Base-by-base conservation (phyloP, 768 basidiomycete genomes). In the Leccinum variicolor region DNA sequence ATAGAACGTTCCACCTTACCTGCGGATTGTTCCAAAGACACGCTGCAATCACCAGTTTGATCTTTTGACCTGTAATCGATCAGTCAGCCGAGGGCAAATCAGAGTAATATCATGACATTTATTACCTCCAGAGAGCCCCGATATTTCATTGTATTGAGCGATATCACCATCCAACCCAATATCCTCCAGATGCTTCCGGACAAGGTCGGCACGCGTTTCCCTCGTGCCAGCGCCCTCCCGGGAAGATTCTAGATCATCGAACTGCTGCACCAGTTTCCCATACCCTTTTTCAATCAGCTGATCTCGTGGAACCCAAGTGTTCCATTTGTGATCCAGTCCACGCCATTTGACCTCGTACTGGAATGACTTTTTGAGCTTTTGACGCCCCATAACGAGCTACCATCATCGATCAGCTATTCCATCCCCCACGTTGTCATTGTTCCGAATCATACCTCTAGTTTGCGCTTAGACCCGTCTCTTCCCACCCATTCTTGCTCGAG, bases 121-220 rank as follows among this genome's bases (percentile, higher is more conserved):
- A 77, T 63, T 69, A 86, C 94, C 95, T 74, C 96, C 96, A 17
- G 92, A 95, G 47, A 98, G 77, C 39, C 96, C 95, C 34, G 85
- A 84, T 68, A 98, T 94, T 76, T 98, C 95, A 68, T 97, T 96
- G 76, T 98, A 98, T 74, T 97, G 93, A 11, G 95, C 95, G 59
- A 98, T 98, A 76, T 98, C 93, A 45, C 95, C 95, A 75, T 98
- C 93, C 39, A 98, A 80, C 34, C 95, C 96, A 63, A 98, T 92
- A 64, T 94, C 94, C 73, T 97, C 94, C 48, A 98, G 76, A 64
- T 95, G 92, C 74, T 94, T 92, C 63, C 95, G 83, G 49, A 98
- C 90, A 49, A 91, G 76, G 65, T 86, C 81, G 15, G 84, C 83
- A 34, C 86, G 76, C 6, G 94, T 96, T 64, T 98, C 95, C 45